phyloP scores from a whole-genome alignment of 169 alveolate species.

The Plasmodium yoelii region DNA sequence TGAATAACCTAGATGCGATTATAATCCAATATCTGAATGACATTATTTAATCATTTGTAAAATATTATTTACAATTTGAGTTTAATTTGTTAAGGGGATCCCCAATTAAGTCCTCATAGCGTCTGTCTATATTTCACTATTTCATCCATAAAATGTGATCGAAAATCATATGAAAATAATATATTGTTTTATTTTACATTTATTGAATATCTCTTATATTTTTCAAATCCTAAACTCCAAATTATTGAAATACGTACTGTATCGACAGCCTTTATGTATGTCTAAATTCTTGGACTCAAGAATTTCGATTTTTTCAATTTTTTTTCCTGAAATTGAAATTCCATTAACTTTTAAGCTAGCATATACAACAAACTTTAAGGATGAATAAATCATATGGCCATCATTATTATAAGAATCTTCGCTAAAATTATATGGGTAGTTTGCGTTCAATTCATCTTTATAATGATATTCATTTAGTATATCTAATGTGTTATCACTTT shows the following conservation, averaged over 20 bases:
- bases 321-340: constrained; percentile 27
- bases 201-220: too few species aligned
- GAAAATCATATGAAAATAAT: neutral
- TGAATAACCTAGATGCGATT: too few species aligned
- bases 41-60: neutral
- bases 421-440: neutral
- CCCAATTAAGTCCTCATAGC: too few species aligned
- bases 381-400: constrained; percentile 5
- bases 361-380: constrained; percentile 36
- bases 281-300: constrained; percentile 1
- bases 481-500: neutral
- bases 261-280: constrained; percentile 37
- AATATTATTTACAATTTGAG: neutral
- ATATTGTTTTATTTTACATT: neutral
- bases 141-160: neutral
- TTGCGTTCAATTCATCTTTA: neutral
- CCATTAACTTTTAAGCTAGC: constrained; percentile 57
- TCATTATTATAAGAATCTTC: neutral
- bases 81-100: too few species aligned
- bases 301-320: constrained; percentile 44
- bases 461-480: neutral
- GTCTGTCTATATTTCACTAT: too few species aligned
- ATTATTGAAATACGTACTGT: constrained; percentile 18
- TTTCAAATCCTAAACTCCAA: constrained; percentile 43
- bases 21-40: too few species aligned